These are phyloP conservation scores for Entomortierella chlamydospora DNA, from an alignment of 192 early-diverging fungal species.

Conservation along the genomic window DNA sequence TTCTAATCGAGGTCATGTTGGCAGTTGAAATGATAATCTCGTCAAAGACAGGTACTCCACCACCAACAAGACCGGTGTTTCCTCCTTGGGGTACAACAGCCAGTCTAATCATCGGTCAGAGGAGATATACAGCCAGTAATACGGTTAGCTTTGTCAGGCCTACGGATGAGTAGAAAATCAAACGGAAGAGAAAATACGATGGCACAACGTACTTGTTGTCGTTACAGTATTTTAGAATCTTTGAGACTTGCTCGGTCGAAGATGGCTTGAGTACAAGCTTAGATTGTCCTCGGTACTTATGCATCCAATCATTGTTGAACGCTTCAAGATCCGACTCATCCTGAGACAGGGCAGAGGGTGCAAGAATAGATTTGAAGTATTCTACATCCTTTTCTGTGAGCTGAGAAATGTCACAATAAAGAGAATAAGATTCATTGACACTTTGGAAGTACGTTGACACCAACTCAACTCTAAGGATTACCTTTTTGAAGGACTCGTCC, in stretches of 20 bases:
- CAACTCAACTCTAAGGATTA: conserved; percentile 7
- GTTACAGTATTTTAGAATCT: conserved; percentile 91
- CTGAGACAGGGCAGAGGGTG: conserved; percentile 58
- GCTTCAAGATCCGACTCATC: conserved; percentile 71
- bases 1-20: conserved; percentile 83
- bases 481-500: conserved; percentile 55
- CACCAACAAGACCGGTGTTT: conserved; percentile 98
- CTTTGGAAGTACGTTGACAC: no score
- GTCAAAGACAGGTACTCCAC: conserved; percentile 95
- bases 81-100: conserved; percentile 99
- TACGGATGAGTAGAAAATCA: neutral
- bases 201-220: conserved; percentile 58
- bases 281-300: conserved; percentile 92
- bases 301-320: conserved; percentile 95
- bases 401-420: conserved; percentile 12
- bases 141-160: neutral
- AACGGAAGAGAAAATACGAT: neutral
- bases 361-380: conserved; percentile 70
- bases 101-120: conserved; percentile 52
- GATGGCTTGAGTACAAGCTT: conserved; percentile 88
- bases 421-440: neutral
- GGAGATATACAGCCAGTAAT: neutral
- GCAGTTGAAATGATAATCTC: conserved; percentile 90
- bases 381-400: conserved; percentile 70
- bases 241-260: conserved; percentile 84